Conservation (phyloP, 179 eudicot genomes). For the Kewa caespitosa region DNA sequence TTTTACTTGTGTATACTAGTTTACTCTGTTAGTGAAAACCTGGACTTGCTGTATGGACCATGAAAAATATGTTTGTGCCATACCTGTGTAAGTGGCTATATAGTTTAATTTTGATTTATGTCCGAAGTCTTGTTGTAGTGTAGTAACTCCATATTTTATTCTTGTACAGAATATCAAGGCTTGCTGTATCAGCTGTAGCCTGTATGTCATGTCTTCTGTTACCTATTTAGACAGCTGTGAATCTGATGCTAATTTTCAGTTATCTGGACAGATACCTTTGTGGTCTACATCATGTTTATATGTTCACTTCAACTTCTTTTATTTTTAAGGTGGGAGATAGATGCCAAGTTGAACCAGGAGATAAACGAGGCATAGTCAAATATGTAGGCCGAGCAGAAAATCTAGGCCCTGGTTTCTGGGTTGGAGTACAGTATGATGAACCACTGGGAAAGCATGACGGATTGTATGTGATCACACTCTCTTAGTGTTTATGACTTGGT, state of each 20-base stretch:
- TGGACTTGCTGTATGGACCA: no score
- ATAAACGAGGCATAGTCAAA: conserved; percentile 67
- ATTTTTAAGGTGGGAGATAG: conserved; percentile 35
- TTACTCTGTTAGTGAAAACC: no score
- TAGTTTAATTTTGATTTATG: no score
- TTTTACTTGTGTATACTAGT: no score
- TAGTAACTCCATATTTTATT: no score
- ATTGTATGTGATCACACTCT: conserved; percentile 47
- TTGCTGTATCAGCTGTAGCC: no score
- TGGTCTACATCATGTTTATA: neutral
- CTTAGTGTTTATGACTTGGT: neutral
- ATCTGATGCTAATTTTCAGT: neutral
- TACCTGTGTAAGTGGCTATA: no score
- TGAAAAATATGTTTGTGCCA: no score
- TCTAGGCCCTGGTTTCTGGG: conserved; percentile 87
- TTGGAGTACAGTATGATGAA: conserved; percentile 90
- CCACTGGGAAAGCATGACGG: conserved; percentile 94
- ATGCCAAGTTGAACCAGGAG: conserved; percentile 62
- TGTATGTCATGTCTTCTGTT: no score
- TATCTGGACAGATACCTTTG: neutral
- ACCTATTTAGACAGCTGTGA: no score
- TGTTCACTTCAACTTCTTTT: neutral
- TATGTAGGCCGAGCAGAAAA: conserved; percentile 39
- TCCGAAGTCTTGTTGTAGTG: no score
- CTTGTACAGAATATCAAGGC: no score